Evolutionary conservation across 108 stramenopile species (phyloP).

Genomic region (Nitzschia inconspicua): DNA sequence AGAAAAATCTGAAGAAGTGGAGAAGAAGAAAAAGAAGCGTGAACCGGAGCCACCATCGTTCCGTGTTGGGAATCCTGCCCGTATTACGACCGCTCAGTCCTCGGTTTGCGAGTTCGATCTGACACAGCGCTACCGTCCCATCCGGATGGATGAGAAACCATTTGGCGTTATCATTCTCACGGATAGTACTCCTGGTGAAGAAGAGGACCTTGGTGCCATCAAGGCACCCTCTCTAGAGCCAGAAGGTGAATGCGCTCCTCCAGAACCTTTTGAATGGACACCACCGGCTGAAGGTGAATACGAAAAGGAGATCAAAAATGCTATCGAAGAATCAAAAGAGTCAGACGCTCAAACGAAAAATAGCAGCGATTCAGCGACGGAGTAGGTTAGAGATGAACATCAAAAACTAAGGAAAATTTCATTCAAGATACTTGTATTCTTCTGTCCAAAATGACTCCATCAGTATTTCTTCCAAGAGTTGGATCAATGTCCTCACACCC

Average conservation of each 20-base stretch:
- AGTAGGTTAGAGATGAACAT: too few species aligned
- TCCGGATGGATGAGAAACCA: constrained; percentile 71
- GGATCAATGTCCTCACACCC: constrained; percentile 46
- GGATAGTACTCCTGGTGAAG: constrained; percentile 82
- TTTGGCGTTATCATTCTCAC: constrained; percentile 84
- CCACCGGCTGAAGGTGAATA: constrained; percentile 30
- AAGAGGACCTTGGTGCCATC: constrained; percentile 81
- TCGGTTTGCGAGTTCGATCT: constrained; percentile 70
- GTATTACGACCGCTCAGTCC: constrained; percentile 80
- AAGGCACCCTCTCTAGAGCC: constrained; percentile 75
- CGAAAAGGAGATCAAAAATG: neutral
- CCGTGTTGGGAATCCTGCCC: constrained; percentile 72
- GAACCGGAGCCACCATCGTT: constrained; percentile 81
- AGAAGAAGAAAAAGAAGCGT: constrained; percentile 83
- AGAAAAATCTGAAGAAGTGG: constrained; percentile 58
- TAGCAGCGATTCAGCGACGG: too few species aligned
- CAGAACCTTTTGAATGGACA: constrained; percentile 89
- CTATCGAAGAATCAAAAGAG: neutral
- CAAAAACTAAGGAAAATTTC: neutral
- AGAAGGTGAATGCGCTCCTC: constrained; percentile 82
- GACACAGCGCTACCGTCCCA: constrained; percentile 80
- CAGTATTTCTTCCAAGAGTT: constrained; percentile 47
- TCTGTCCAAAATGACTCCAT: constrained; percentile 8
- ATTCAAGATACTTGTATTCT: neutral
- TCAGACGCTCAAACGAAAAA: neutral